Conservation (phyloP, 371 early-diverging fungal species). For the Mortierella sp. region DNA sequence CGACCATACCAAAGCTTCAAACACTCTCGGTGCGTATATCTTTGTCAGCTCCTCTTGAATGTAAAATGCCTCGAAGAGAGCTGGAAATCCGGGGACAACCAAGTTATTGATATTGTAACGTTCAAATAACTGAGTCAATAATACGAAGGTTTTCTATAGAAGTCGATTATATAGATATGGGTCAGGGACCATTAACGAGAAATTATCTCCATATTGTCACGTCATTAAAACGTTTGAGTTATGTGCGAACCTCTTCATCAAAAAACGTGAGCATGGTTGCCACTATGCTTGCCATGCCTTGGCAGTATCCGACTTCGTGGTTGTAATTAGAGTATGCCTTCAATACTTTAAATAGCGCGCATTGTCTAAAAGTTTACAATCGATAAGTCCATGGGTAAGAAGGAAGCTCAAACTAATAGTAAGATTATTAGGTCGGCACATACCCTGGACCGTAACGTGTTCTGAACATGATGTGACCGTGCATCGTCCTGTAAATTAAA, state of each 20-base stretch:
- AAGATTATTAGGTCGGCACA: neutral
- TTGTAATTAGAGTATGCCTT: conserved; percentile 92
- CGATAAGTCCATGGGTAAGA: neutral
- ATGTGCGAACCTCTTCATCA: conserved; percentile 83
- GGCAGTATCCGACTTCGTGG: conserved; percentile 93
- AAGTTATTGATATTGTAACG: conserved; percentile 67
- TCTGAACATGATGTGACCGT: conserved; percentile 76
- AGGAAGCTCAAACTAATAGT: neutral
- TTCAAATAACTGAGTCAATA: conserved; percentile 67
- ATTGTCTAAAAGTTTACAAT: conserved; percentile 59
- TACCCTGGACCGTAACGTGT: conserved; percentile 76
- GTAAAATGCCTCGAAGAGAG: conserved; percentile 71
- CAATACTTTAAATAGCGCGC: conserved; percentile 84
- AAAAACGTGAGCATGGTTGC: conserved; percentile 91
- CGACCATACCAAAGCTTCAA: conserved; percentile 63
- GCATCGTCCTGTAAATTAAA: conserved; percentile 68
- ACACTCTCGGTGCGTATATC: conserved; percentile 64
- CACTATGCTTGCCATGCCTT: conserved; percentile 94
- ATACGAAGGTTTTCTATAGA: conserved; percentile 64
- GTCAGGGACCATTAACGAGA: neutral
- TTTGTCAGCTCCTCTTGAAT: conserved; percentile 70
- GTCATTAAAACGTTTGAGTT: neutral
- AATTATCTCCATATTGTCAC: neutral
- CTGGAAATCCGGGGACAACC: conserved; percentile 73
- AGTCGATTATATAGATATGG: neutral